Evolutionary conservation across 2,329 filamentous ascomycete genomes (phyloP).

Genomic region (Neonectria hederae): DNA sequence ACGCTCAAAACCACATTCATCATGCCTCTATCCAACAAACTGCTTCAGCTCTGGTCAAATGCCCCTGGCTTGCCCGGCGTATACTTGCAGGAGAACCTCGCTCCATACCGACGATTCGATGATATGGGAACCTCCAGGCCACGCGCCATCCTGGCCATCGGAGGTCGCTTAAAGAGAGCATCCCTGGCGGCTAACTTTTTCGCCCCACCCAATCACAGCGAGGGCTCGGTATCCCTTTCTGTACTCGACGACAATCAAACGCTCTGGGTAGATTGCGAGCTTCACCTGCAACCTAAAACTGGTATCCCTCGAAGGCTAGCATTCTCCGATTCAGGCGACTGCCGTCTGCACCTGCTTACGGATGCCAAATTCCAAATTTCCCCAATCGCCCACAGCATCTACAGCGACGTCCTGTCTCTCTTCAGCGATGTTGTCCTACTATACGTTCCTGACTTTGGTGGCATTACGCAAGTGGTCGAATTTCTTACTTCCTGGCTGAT

Average conservation of each 20-base stretch:
- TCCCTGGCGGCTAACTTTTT: no score
- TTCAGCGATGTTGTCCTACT: slow-evolving; percentile 1
- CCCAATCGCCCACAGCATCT: neutral
- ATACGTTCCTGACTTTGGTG: neutral
- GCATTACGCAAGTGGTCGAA: neutral
- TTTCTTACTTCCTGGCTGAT: neutral
- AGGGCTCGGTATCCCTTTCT: neutral
- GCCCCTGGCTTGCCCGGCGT: no score
- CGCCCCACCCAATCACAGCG: no score
- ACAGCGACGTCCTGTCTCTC: neutral
- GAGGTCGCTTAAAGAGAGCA: no score
- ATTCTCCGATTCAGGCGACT: neutral
- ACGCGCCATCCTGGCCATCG: no score
- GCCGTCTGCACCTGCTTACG: neutral
- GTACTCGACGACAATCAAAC: neutral
- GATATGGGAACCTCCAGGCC: no score
- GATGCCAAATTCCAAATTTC: neutral
- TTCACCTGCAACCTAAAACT: neutral
- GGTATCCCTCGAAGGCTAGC: neutral
- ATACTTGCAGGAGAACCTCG: no score
- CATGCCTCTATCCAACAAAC: no score
- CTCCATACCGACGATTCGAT: no score
- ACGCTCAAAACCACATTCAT: no score
- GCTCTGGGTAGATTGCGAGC: neutral
- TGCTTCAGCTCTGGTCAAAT: no score